Percentiles rank a stretch among this genome's conserved stretches.
phyloP scores from a whole-genome alignment of 768 basidiomycete species.

The Collybiopsis luxurians region DNA sequence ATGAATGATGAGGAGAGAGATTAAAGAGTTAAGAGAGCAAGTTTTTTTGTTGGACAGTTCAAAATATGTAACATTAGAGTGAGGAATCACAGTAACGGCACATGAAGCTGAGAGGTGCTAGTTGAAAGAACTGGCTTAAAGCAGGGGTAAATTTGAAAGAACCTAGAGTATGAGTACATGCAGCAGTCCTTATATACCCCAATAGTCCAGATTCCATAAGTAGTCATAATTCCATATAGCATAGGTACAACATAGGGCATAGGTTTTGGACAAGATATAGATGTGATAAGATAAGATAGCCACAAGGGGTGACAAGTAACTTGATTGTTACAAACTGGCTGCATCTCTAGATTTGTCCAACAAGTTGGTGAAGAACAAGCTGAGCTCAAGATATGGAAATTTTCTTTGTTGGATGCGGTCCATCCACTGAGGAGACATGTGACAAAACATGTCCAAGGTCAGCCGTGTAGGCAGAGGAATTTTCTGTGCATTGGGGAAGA shows the following conservation, averaged over 20 bases:
- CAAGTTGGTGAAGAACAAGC: slow-evolving; percentile 57
- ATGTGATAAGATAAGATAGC: too few relatives aligned
- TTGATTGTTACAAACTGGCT: slow-evolving; percentile 44
- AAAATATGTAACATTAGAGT: slow-evolving; percentile 6
- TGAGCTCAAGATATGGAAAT: slow-evolving; percentile 42
- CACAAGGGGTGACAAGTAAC: too few relatives aligned
- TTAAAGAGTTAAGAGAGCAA: not conserved
- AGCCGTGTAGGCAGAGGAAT: slow-evolving; percentile 67
- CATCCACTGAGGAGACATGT: slow-evolving; percentile 45
- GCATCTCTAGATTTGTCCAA: slow-evolving; percentile 65
- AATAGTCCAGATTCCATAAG: too few relatives aligned
- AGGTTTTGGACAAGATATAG: too few relatives aligned
- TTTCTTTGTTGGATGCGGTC: slow-evolving; percentile 12
- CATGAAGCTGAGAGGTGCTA: not conserved
- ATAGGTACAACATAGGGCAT: too few relatives aligned
- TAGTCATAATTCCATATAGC: too few relatives aligned
- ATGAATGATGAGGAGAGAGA: not conserved
- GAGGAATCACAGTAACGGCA: not conserved
- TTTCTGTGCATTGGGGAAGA: slow-evolving; percentile 61
- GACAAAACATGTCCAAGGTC: slow-evolving; percentile 35
- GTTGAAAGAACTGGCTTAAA: not conserved
- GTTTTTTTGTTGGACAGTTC: not conserved
- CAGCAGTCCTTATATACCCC: not conserved
- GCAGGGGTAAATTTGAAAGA: not conserved
- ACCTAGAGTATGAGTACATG: not conserved